Evolutionary conservation across 108 stramenopile genomes (phyloP), one percentile per base, ranked within the genome.

Genomic region (Pseudonitzschia delicatissima): DNA sequence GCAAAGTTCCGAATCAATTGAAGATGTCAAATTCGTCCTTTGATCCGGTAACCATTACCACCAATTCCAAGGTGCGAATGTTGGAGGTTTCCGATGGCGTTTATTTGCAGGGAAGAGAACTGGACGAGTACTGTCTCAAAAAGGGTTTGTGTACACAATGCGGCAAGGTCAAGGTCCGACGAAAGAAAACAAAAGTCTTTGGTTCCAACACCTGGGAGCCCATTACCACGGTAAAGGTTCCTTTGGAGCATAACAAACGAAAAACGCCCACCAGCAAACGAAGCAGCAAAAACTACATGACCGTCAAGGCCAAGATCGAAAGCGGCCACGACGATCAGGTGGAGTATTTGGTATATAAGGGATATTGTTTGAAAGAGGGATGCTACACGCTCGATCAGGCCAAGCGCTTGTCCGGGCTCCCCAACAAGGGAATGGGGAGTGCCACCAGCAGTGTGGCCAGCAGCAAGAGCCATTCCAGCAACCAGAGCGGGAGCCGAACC

Each of bases 341-440:
- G 37, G 68, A 67, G 12, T 61, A 61, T 36, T 15, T 40, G 7
- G 79, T 80, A 8, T 80, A 80, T 50, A 80, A 80, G 55, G 79
- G 79, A 48, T 72, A 75, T 50, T 80, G 79, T 52, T 48, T 80
- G n/a, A 64, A 71, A 18, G 69, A 69, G 17, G 67, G 71, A 23
- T 80, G 79, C 57, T 80, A 67, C 35, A 75, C 79, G 0, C 36
- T 80, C 18, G 66, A 71, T 18, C 71, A 80, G 47, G 79, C 79
- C 27, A 48, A 70, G 36, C 64, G 68, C 27, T 42, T 68, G 55
- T 27, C 31, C 29, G 26, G n/a, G n/a, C n/a, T n/a, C n/a, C n/a
- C n/a, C n/a, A n/a, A n/a, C n/a, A n/a, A n/a, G n/a, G n/a, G n/a
- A n/a, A n/a, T n/a, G n/a, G n/a, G n/a, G n/a, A n/a, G n/a, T n/a